Evolutionary conservation across 306 rosid genomes (phyloP).

Genomic region (Cicer arietinum): DNA sequence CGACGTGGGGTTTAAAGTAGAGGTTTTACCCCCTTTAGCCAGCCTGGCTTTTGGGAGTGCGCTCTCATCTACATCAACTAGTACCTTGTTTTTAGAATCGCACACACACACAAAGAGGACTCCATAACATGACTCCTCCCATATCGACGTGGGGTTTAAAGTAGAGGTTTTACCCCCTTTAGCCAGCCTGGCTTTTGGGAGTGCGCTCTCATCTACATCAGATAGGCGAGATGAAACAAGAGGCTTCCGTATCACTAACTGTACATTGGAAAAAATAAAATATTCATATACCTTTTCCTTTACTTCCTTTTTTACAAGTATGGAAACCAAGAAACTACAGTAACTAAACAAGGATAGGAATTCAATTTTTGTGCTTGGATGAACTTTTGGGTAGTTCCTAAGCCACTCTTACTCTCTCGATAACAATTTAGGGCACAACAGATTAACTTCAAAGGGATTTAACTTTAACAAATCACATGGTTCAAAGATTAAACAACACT

Average conservation of each 20-base stretch:
- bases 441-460: constrained; percentile 15
- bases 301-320: not conserved
- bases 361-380: constrained; percentile 10
- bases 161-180: not conserved
- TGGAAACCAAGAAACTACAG: constrained; percentile 1
- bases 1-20: not conserved
- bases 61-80: not conserved
- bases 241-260: not conserved
- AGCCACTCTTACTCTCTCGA: constrained; percentile 3
- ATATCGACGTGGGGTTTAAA: not conserved
- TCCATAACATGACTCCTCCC: constrained; percentile 3
- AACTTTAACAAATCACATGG: not conserved
- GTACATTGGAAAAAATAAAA: not conserved
- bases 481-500: constrained; percentile 23
- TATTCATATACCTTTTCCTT: not conserved
- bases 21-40: not conserved
- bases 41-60: constrained; percentile 11
- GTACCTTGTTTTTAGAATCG: not conserved
- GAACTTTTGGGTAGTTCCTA: constrained; percentile 10
- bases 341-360: constrained; percentile 7
- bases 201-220: not conserved
- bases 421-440: constrained; percentile 12
- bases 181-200: constrained; percentile 19
- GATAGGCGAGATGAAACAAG: constrained; percentile 22
- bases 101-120: not conserved